Conservation (phyloP, 2,329 filamentous ascomycete genomes). For the Aspergillus tubingensis region DNA sequence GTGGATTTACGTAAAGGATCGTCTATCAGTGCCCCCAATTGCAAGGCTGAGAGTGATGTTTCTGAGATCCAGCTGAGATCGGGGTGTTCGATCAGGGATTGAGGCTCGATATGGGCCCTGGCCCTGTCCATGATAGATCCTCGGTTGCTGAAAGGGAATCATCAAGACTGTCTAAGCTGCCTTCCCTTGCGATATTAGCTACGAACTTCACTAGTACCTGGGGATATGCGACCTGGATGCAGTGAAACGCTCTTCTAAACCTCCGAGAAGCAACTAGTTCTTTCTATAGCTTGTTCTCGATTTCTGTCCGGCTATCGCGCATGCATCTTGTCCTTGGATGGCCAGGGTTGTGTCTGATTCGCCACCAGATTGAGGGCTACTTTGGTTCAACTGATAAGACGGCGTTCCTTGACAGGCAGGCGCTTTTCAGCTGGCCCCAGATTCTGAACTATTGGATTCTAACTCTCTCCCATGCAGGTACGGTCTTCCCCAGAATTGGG, state of each 20-base stretch:
- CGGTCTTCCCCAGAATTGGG: background rate
- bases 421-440: background rate
- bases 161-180: background rate
- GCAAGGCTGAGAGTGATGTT: background rate
- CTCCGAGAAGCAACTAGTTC: background rate
- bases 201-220: background rate
- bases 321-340: background rate
- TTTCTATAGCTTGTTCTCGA: background rate
- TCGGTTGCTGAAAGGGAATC: background rate
- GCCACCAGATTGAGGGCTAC: background rate
- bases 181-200: background rate
- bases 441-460: background rate
- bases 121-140: background rate
- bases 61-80: background rate
- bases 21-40: constrained; percentile 6
- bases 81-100: background rate
- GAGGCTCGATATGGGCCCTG: background rate
- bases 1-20: constrained; percentile 13
- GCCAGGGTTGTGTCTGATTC: background rate
- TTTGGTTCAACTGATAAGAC: constrained; percentile 2
- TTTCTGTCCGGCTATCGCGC: background rate
- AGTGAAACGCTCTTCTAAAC: background rate
- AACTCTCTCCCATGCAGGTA: background rate
- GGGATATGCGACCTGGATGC: background rate
- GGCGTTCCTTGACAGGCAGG: background rate